Evolutionary conservation across 805 yeast species (phyloP).

Genomic region (Ogataea saltuana): DNA sequence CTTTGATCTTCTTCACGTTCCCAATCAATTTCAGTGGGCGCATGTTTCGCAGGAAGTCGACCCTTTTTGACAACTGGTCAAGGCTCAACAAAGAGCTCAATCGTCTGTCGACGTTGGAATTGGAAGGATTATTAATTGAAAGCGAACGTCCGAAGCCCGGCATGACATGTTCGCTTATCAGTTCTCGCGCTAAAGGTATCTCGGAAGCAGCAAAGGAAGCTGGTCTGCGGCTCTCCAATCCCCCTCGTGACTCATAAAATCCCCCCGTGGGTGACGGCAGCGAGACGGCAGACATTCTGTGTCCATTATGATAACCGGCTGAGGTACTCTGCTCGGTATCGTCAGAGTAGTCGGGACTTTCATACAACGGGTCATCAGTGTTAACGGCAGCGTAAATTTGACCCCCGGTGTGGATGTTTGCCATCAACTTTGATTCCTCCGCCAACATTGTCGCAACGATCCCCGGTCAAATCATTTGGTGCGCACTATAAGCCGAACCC

Average conservation of each 20-base stretch:
- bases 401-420: neutral
- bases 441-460: neutral
- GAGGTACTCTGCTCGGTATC: slow-evolving; percentile 4
- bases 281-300: slow-evolving; percentile 14
- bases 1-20: slow-evolving; percentile 32
- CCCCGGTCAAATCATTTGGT: too few species aligned
- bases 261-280: slow-evolving; percentile 22
- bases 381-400: neutral
- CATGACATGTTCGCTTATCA: neutral
- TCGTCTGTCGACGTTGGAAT: slow-evolving; percentile 21
- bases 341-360: slow-evolving; percentile 10
- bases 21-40: slow-evolving; percentile 53
- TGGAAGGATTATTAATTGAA: slow-evolving; percentile 24
- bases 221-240: slow-evolving; percentile 4
- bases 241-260: neutral
- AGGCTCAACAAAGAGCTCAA: slow-evolving; percentile 25
- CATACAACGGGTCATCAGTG: slow-evolving; percentile 14
- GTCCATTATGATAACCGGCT: neutral
- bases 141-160: slow-evolving; percentile 11
- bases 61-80: slow-evolving; percentile 25
- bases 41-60: slow-evolving; percentile 40
- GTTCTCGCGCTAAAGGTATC: neutral
- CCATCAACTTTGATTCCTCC: neutral
- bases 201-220: slow-evolving; percentile 16
- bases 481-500: too few species aligned